Conservation (phyloP, 2,329 filamentous ascomycete species). For the Fusarium burgessii region DNA sequence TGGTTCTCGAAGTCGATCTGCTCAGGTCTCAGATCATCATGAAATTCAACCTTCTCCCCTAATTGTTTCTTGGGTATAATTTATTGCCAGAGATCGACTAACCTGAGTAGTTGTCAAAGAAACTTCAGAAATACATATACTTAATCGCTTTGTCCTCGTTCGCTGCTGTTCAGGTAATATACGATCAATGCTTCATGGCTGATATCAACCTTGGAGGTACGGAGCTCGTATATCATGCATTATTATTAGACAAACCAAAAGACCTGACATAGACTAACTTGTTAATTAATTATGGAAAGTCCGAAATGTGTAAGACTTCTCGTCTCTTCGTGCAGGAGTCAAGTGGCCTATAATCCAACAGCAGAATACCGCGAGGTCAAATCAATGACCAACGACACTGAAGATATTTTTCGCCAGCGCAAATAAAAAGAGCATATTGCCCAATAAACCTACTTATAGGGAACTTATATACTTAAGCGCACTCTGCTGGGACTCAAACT, state of each 20-base stretch:
- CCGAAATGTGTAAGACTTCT: neutral
- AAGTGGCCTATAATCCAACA: neutral
- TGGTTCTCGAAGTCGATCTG: neutral
- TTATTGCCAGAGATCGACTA: neutral
- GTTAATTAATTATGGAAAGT: too few relatives aligned
- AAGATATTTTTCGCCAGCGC: neutral
- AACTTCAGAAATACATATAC: rapidly evolving
- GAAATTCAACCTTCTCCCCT: neutral
- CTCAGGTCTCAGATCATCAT: neutral
- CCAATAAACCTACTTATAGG: too few relatives aligned
- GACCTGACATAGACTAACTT: too few relatives aligned
- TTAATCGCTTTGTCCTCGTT: neutral
- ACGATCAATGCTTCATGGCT: neutral
- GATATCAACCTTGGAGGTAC: neutral
- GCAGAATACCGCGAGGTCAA: neutral
- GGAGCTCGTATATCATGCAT: neutral
- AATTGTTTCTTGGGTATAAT: too few relatives aligned
- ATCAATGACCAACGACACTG: neutral
- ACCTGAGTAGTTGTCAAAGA: neutral
- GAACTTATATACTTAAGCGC: too few relatives aligned
- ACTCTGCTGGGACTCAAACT: too few relatives aligned
- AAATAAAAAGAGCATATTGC: too few relatives aligned
- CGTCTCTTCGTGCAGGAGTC: neutral
- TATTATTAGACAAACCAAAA: neutral
- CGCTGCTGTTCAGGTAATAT: neutral